Conservation (phyloP, 768 basidiomycete genomes). For the Suillus spraguei region DNA sequence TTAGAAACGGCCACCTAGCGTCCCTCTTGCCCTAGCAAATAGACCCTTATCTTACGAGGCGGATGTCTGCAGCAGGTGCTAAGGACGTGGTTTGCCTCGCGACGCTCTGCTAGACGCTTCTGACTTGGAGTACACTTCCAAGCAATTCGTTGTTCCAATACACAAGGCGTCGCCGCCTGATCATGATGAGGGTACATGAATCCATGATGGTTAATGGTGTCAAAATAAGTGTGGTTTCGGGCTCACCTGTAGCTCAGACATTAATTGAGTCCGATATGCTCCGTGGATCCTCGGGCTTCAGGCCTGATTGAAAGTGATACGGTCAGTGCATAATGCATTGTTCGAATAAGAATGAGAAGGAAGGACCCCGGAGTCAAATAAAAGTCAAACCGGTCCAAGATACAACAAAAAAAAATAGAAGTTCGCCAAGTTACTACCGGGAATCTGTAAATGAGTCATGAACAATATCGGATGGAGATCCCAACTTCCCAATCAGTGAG, state of each 20-base stretch:
- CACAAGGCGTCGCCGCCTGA: background rate
- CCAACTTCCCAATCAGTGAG: background rate
- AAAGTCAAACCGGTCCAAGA: background rate
- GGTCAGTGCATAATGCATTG: background rate
- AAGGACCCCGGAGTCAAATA: background rate
- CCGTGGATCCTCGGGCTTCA: background rate
- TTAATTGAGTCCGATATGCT: background rate
- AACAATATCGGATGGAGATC: background rate
- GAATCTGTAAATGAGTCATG: background rate
- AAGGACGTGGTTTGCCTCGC: background rate
- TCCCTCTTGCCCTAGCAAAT: background rate
- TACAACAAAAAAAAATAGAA: background rate
- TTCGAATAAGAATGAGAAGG: background rate
- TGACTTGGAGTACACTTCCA: background rate
- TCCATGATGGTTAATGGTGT: background rate
- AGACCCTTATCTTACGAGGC: background rate
- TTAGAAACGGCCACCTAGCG: background rate
- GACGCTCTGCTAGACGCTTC: background rate
- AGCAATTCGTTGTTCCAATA: background rate
- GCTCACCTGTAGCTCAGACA: background rate
- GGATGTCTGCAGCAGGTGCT: background rate
- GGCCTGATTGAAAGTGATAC: background rate
- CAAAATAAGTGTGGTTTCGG: background rate
- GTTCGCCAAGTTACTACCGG: background rate
- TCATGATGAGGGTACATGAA: background rate